Base-by-base conservation (phyloP, 1,284 basidiomycete genomes). In the Pseudomicrostroma phylloplanum region DNA sequence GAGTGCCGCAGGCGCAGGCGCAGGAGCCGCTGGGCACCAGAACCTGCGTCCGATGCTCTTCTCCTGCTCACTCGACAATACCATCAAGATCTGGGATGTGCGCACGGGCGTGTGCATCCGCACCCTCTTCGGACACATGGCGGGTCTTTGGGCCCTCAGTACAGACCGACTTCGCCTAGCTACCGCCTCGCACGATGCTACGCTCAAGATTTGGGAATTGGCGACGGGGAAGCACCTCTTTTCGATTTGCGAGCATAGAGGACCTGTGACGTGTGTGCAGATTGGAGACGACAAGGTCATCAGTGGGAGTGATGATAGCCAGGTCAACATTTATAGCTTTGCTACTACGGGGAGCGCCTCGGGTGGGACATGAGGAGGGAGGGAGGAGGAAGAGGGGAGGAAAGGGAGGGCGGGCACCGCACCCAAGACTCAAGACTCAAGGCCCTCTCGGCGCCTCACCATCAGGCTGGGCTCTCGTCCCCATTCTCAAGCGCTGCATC, bases 281-380 rank as follows among this genome's bases (percentile, higher is more conserved):
- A 84, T 98, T 1, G 90, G 89, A 1, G 94, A 97, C 79, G 93
- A 96, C 80, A 93, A 93, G 82, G 90, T 97, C 63, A 87, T 97
- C 6, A 92, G 91, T 36, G 94, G 93, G 1, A 90, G 90, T 64
- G 94, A 96, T 79, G 91, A 96, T 72, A 85, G 87, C 12, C 86
- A 89, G 67, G 81, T 92, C 13, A 69, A 70, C 46, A 69, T 79
- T 19, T 77, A 74, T 72, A 69, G 67, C 53, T 79, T 78, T 58
- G 72, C 64, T 48, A 36, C 30, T 36, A 36, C 30, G 30, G 30
- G 30, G 4, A 36, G 30, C 30, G 30, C 30, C 9, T 3, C 30
- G 4, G 30, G 30, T 36, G 30, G 30, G 30, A 36, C 30, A 4
- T 36, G 30, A 36, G 30, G 4, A 36, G n/a, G n/a, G n/a, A n/a